Percentiles rank a stretch among this genome's conserved stretches.
Conservation (phyloP, 2,329 filamentous ascomycete genomes). For the Trichoderma sp. region DNA sequence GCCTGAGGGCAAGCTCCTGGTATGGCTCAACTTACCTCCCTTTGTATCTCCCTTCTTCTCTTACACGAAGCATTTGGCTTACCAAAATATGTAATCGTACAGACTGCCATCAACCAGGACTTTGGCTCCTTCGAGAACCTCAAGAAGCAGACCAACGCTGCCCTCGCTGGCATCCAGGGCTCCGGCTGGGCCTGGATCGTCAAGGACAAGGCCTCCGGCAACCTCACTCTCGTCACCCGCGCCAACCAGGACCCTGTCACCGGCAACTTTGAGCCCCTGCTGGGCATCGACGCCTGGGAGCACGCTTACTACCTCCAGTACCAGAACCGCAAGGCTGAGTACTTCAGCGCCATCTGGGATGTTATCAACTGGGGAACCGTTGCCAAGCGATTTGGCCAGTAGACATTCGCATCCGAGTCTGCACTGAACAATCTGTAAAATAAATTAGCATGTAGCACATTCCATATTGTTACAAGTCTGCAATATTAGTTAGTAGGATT, state of each 20-base stretch:
- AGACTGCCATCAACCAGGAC: constrained; percentile 59
- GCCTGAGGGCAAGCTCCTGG: constrained; percentile 59
- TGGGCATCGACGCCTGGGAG: constrained; percentile 95
- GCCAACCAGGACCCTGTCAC: constrained; percentile 88
- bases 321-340: constrained; percentile 95
- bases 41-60: background rate
- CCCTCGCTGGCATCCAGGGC: constrained; percentile 74
- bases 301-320: constrained; percentile 96
- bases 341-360: constrained; percentile 91
- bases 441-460: background rate
- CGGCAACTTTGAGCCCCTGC: constrained; percentile 74
- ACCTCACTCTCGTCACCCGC: constrained; percentile 64
- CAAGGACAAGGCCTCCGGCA: constrained; percentile 62
- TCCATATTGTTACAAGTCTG: background rate
- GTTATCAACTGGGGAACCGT: constrained; percentile 95
- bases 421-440: background rate
- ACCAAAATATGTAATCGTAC: background rate
- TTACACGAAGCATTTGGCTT: background rate
- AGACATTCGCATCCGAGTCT: constrained; percentile 24
- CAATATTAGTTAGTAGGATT: background rate
- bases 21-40: constrained; percentile 21
- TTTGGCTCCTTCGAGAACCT: constrained; percentile 67
- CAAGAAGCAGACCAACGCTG: constrained; percentile 63
- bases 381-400: constrained; percentile 66
- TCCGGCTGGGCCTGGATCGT: constrained; percentile 91